phyloP scores from a whole-genome alignment of 2,329 filamentous ascomycete species.

The Endoconidiophora polonica region DNA sequence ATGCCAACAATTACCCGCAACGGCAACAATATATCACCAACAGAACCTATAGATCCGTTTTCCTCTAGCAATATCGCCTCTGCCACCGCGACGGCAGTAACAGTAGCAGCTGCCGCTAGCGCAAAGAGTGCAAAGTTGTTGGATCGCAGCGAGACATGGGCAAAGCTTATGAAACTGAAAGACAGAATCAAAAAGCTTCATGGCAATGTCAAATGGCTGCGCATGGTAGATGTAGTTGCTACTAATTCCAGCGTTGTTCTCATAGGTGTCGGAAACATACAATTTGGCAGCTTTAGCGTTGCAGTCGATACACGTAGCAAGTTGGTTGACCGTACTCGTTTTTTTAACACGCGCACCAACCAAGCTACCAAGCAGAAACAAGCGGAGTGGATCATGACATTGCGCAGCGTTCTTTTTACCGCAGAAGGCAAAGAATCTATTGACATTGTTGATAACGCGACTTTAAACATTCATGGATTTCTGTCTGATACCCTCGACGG shows the following conservation, averaged over 20 bases:
- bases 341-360: constrained; percentile 49
- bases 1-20: constrained; percentile 17
- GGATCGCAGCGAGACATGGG: constrained; percentile 59
- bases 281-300: constrained; percentile 69
- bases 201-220: constrained; percentile 71
- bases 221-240: constrained; percentile 75
- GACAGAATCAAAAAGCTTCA: constrained; percentile 77
- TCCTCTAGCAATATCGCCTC: neutral
- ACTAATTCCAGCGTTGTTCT: constrained; percentile 63
- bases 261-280: constrained; percentile 65
- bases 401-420: constrained; percentile 77
- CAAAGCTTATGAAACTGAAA: constrained; percentile 59
- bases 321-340: constrained; percentile 75
- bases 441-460: constrained; percentile 75
- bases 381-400: constrained; percentile 83
- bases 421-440: constrained; percentile 69
- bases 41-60: constrained; percentile 12
- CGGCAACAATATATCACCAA: constrained; percentile 13
- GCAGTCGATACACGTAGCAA: constrained; percentile 83
- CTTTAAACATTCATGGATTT: constrained; percentile 80
- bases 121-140: constrained; percentile 16
- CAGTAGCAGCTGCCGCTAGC: constrained; percentile 8
- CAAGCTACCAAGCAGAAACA: constrained; percentile 44
- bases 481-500: constrained; percentile 74
- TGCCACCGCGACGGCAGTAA: constrained; percentile 7